Percentiles rank a stretch among this genome's conserved stretches.
Evolutionary conservation across 2,329 filamentous ascomycete genomes (phyloP).

Genomic region (Exophiala oligosperma): DNA sequence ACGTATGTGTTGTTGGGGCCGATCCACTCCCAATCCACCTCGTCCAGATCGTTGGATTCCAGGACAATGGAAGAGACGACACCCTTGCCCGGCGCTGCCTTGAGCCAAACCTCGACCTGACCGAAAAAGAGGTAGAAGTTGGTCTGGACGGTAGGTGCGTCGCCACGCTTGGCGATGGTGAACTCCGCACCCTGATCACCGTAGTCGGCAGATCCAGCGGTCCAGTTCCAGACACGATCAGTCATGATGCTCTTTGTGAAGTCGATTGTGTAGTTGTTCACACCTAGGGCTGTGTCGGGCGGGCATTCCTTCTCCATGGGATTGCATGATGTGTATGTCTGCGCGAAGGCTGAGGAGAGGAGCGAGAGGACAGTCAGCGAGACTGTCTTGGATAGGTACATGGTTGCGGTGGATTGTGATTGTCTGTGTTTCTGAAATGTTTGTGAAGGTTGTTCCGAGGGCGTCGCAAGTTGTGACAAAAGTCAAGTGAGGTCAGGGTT

Average conservation of each 20-base stretch:
- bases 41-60: slow-evolving; percentile 79
- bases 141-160: slow-evolving; percentile 76
- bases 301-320: slow-evolving; percentile 72
- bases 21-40: slow-evolving; percentile 84
- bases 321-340: slow-evolving; percentile 77
- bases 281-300: slow-evolving; percentile 68
- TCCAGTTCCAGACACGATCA: slow-evolving; percentile 66
- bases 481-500: background rate
- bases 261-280: slow-evolving; percentile 49
- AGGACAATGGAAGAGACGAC: slow-evolving; percentile 82
- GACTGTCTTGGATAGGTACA: slow-evolving; percentile 12
- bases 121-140: slow-evolving; percentile 88
- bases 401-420: slow-evolving; percentile 5
- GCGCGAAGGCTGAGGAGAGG: slow-evolving; percentile 58
- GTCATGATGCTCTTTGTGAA: slow-evolving; percentile 57
- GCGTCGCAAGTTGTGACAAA: background rate
- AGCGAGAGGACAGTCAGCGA: slow-evolving; percentile 37
- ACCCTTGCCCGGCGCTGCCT: slow-evolving; percentile 71
- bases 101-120: slow-evolving; percentile 73
- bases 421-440: background rate
- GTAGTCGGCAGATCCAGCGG: slow-evolving; percentile 65
- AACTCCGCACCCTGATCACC: slow-evolving; percentile 67
- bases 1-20: slow-evolving; percentile 64
- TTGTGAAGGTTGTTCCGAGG: background rate
- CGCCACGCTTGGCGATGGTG: slow-evolving; percentile 66